These are phyloP conservation scores for Gymnopilus dilepis DNA, from an alignment of 768 basidiomycete species.

Conservation along the genomic window DNA sequence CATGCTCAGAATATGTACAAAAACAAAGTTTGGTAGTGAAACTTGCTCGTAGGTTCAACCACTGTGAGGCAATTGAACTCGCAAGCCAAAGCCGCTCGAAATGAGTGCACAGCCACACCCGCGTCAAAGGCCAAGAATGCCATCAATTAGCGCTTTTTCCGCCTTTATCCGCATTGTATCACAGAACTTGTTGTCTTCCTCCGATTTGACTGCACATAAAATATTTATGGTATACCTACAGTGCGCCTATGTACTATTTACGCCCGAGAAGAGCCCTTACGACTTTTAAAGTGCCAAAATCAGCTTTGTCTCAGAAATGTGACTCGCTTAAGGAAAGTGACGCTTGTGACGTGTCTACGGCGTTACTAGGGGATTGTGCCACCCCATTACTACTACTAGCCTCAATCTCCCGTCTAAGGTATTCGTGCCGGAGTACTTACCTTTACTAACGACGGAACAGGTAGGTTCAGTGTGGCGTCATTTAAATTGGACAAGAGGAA, in stretches of 20 bases:
- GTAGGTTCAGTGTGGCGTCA: too few species aligned
- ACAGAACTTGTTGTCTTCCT: not conserved
- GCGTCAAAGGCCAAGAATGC: not conserved
- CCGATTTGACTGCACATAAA: not conserved
- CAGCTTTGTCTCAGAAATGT: not conserved
- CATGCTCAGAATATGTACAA: not conserved
- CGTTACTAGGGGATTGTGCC: not conserved
- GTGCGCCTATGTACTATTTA: not conserved
- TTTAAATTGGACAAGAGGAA: too few species aligned
- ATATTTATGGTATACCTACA: not conserved
- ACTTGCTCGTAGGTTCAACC: not conserved
- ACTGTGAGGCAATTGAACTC: not conserved
- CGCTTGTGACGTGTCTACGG: not conserved
- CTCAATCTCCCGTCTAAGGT: too few species aligned
- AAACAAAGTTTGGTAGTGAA: not conserved
- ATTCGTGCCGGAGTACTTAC: too few species aligned
- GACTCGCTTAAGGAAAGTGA: not conserved
- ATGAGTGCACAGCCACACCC: not conserved
- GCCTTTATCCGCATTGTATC: not conserved
- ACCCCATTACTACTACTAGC: too few species aligned
- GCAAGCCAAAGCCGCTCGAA: not conserved
- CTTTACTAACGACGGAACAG: too few species aligned
- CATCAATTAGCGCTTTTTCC: not conserved
- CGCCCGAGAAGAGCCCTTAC: not conserved
- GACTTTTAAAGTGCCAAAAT: not conserved